Conservation (phyloP, 73 alveolate genomes). For the Urostyla sp. region DNA sequence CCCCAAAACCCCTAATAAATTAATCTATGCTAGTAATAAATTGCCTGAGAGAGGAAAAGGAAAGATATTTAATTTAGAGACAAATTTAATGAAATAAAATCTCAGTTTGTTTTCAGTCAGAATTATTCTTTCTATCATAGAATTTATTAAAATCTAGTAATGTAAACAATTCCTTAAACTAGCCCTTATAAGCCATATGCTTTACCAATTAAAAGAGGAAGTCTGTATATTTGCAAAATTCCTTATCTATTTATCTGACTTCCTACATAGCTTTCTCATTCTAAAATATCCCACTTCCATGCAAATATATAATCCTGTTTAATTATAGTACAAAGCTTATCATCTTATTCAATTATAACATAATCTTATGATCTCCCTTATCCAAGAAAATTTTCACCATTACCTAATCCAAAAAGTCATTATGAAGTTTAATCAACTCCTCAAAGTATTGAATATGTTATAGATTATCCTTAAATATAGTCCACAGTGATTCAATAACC, state of each 20-base stretch:
- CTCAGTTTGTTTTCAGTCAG: not conserved
- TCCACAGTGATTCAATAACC: constrained; percentile 40
- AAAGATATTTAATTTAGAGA: too few relatives aligned
- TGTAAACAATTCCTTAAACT: constrained; percentile 10
- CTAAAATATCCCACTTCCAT: constrained; percentile 6
- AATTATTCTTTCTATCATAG: constrained; percentile 6
- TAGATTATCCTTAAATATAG: constrained; percentile 30
- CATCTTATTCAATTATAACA: constrained; percentile 27
- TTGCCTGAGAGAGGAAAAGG: too few relatives aligned
- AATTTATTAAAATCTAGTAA: constrained; percentile 19
- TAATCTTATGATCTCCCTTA: constrained; percentile 33
- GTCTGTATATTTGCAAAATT: constrained; percentile 21
- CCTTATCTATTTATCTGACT: not conserved
- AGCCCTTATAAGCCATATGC: constrained; percentile 27
- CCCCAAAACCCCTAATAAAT: too few relatives aligned
- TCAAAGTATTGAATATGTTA: constrained; percentile 30
- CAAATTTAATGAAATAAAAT: not conserved
- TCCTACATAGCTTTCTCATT: constrained; percentile 11
- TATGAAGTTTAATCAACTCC: constrained; percentile 56
- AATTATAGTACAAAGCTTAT: constrained; percentile 28
- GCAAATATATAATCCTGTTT: constrained; percentile 5
- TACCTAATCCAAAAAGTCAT: constrained; percentile 25
- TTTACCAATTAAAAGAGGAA: constrained; percentile 33
- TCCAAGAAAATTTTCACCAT: constrained; percentile 47
- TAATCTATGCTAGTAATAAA: too few relatives aligned